Evolutionary conservation across 306 rosid genomes (phyloP).

Genomic region (Vicia sativa): DNA sequence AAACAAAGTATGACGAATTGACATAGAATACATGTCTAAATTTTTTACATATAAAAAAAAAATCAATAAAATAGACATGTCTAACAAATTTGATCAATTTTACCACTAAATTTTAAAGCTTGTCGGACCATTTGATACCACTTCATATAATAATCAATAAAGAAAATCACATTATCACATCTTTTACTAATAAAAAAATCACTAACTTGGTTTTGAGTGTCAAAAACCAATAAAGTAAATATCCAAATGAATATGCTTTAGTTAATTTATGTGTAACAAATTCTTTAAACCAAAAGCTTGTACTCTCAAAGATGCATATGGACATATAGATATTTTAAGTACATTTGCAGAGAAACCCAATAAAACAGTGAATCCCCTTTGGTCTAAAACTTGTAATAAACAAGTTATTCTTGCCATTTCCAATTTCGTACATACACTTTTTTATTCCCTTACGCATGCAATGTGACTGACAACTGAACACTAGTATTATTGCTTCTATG

Average conservation of each 20-base stretch:
- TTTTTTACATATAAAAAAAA: no score
- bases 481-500: constrained; percentile 42
- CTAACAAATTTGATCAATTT: no score
- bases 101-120: background rate
- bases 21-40: no score
- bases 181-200: background rate
- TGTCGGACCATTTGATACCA: constrained; percentile 31
- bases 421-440: constrained; percentile 8
- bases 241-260: constrained; percentile 8
- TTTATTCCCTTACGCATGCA: constrained; percentile 65
- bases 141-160: background rate
- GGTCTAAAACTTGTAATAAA: constrained; percentile 22
- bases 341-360: constrained; percentile 43
- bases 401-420: constrained; percentile 31
- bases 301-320: constrained; percentile 23
- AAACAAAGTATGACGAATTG: no score
- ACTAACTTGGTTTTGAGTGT: constrained; percentile 33
- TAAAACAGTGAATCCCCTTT: constrained; percentile 67
- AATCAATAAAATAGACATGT: no score
- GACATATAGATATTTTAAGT: constrained; percentile 3
- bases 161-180: background rate
- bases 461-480: constrained; percentile 42
- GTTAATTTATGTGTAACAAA: constrained; percentile 14
- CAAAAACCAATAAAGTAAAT: constrained; percentile 37
- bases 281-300: constrained; percentile 24